Percentiles rank a stretch among this genome's conserved stretches.
Evolutionary conservation across 2,329 filamentous ascomycete species (phyloP).

Genomic region (Fusarium temperatum): DNA sequence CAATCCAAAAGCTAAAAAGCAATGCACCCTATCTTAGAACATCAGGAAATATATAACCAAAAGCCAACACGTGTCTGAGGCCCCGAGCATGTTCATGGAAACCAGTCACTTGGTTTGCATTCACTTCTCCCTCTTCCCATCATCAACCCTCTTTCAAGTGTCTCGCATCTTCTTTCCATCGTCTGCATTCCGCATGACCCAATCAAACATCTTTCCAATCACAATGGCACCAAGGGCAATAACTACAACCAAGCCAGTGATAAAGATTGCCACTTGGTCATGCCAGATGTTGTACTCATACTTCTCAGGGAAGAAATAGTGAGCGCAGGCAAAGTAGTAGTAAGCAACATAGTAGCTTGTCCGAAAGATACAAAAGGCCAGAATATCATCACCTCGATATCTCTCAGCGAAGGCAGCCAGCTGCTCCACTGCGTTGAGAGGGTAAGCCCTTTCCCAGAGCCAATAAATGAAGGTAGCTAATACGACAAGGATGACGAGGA

Average conservation of each 20-base stretch:
- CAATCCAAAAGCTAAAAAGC: not conserved
- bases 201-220: not conserved
- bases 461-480: not conserved
- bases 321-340: not conserved
- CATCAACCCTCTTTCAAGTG: not conserved
- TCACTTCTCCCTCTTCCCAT: not conserved
- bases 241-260: not conserved
- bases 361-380: not conserved
- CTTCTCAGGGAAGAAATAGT: not conserved
- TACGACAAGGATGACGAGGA: not conserved
- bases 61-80: accelerated
- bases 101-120: not conserved
- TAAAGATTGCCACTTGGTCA: not conserved
- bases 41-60: not conserved
- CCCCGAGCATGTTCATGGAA: not conserved
- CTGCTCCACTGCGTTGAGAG: not conserved
- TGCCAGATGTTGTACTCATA: not conserved
- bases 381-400: not conserved
- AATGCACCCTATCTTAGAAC: not conserved
- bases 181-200: not conserved
- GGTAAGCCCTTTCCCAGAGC: not conserved
- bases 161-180: not conserved
- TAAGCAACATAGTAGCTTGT: not conserved
- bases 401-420: not conserved
- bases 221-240: not conserved